phyloP scores from a whole-genome alignment of 2,329 filamentous ascomycete genomes.

The Penicillium sp. region DNA sequence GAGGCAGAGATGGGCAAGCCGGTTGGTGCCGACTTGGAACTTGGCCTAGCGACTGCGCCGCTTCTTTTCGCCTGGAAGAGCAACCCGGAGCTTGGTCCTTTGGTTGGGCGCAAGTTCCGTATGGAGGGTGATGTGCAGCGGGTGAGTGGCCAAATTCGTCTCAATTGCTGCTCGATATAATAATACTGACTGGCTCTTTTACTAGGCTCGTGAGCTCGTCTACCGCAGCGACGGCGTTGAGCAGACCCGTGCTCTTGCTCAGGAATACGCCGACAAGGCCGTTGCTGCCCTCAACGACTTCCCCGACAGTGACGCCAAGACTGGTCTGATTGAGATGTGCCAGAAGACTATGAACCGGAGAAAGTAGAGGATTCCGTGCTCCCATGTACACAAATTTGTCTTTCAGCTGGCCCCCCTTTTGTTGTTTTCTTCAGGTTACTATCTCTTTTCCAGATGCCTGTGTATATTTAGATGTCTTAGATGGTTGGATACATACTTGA shows the following conservation, averaged over 20 bases:
- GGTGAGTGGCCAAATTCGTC: slow-evolving; percentile 52
- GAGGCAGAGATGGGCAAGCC: slow-evolving; percentile 88
- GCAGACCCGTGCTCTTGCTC: slow-evolving; percentile 83
- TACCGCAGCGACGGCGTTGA: slow-evolving; percentile 80
- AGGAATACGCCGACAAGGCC: slow-evolving; percentile 86
- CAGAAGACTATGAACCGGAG: slow-evolving; percentile 83
- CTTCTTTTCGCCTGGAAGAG: slow-evolving; percentile 94
- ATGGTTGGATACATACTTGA: slow-evolving; percentile 10
- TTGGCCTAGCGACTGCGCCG: slow-evolving; percentile 90
- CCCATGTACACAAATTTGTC: slow-evolving; percentile 21
- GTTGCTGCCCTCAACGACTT: slow-evolving; percentile 78
- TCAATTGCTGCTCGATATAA: not conserved
- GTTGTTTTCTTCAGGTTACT: slow-evolving; percentile 10
- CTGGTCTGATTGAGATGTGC: slow-evolving; percentile 88
- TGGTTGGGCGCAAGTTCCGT: slow-evolving; percentile 89
- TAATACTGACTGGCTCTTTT: slow-evolving; percentile 12
- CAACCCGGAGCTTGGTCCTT: slow-evolving; percentile 73
- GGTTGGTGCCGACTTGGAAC: slow-evolving; percentile 85
- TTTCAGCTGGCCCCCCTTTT: slow-evolving; percentile 11
- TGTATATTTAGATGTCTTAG: slow-evolving; percentile 24
- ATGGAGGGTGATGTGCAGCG: slow-evolving; percentile 76
- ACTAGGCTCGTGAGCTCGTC: slow-evolving; percentile 80
- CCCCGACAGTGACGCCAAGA: slow-evolving; percentile 91
- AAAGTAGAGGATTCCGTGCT: slow-evolving; percentile 54
- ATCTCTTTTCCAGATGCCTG: slow-evolving; percentile 12